These are phyloP conservation scores for Aspergillus aculeatus DNA, from an alignment of 2,329 filamentous ascomycete species.

Conservation along the genomic window DNA sequence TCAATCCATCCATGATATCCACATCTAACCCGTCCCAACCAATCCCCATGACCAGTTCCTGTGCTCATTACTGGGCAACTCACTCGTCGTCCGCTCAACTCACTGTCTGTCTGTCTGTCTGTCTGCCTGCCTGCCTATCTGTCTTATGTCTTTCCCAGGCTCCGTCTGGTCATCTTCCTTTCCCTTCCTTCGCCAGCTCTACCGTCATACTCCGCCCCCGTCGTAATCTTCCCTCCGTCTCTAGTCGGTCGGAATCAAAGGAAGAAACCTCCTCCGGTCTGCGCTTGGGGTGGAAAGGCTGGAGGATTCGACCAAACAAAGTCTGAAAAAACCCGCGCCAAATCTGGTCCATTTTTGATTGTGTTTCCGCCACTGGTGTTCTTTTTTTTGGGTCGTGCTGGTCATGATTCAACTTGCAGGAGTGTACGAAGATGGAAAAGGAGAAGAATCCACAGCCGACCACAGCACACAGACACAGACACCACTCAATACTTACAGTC, in stretches of 20 bases:
- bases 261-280: not conserved
- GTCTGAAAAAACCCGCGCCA: not conserved
- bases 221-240: constrained; percentile 21
- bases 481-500: not conserved
- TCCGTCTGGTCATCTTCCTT: constrained; percentile 1
- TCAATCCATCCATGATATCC: too few relatives aligned
- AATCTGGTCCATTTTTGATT: not conserved
- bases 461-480: not conserved
- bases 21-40: too few relatives aligned
- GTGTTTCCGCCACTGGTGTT: not conserved
- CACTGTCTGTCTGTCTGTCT: not conserved
- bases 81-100: too few relatives aligned
- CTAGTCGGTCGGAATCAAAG: constrained; percentile 15
- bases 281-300: not conserved
- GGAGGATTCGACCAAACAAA: not conserved
- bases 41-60: too few relatives aligned
- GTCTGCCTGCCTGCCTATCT: not conserved
- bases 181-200: constrained; percentile 6
- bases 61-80: too few relatives aligned
- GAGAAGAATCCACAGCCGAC: not conserved
- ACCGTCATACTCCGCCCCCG: constrained; percentile 8
- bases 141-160: not conserved
- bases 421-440: not conserved
- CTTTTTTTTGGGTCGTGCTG: not conserved
- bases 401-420: not conserved